phyloP scores from a whole-genome alignment of 257 asterid species.

The Anisodus acutangulus region DNA sequence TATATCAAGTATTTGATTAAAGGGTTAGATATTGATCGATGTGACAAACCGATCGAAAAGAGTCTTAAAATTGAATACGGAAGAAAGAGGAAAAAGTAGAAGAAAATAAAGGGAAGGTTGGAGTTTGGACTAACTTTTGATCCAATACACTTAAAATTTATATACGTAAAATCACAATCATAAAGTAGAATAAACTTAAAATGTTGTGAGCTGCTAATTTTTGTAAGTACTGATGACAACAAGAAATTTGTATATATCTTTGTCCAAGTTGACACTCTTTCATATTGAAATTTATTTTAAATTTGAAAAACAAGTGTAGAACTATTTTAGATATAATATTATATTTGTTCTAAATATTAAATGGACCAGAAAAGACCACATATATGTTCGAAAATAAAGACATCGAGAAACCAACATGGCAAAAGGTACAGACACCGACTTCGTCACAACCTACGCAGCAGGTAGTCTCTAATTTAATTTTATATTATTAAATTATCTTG shows the following conservation, averaged over 20 bases:
- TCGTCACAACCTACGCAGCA: neutral
- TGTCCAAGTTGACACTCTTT: neutral
- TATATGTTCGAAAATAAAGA: neutral
- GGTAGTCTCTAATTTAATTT: slow-evolving; percentile 17
- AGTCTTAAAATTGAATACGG: neutral
- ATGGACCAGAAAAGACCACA: slow-evolving; percentile 6
- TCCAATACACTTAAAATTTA: neutral
- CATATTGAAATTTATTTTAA: neutral
- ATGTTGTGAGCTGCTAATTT: neutral
- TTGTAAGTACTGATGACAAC: neutral
- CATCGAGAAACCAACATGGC: neutral
- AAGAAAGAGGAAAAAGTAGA: neutral
- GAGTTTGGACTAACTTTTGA: neutral
- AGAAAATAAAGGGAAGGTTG: neutral
- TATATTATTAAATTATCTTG: slow-evolving; percentile 2
- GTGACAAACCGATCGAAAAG: neutral
- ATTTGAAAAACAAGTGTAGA: neutral
- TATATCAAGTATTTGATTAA: neutral
- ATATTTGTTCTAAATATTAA: neutral
- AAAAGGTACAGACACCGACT: slow-evolving; percentile 33
- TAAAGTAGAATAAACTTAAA: neutral
- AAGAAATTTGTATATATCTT: neutral
- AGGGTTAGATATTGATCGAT: neutral
- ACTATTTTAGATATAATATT: neutral
- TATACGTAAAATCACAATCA: neutral